Conservation (phyloP, 2,329 filamentous ascomycete species). For the Ophiostoma pallidulum region DNA sequence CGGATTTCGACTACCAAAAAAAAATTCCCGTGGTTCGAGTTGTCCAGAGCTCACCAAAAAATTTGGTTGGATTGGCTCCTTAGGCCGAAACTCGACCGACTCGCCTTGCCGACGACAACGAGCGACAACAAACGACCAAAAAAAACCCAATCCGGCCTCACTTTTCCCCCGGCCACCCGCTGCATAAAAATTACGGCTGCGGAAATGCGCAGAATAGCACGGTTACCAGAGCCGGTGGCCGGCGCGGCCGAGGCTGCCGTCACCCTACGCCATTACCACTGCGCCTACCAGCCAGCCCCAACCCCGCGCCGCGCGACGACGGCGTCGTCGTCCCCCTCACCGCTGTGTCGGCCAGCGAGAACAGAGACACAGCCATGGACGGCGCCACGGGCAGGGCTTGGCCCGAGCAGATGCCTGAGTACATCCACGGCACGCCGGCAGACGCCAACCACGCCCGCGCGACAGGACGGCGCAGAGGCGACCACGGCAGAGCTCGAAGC, state of each 20-base stretch:
- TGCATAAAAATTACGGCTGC: not conserved
- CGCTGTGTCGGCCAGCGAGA: no score
- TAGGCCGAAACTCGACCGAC: no score
- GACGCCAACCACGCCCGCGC: not conserved
- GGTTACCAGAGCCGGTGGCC: constrained; percentile 20
- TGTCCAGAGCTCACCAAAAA: not conserved
- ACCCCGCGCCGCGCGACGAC: no score
- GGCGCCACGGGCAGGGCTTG: no score
- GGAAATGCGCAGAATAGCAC: constrained; percentile 35
- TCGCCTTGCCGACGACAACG: not conserved
- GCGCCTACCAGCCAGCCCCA: no score
- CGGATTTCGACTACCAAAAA: not conserved
- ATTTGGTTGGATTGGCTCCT: no score
- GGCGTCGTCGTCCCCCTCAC: no score
- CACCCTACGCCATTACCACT: no score
- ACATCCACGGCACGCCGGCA: not conserved
- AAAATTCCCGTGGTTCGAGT: not conserved
- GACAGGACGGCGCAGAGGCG: not conserved
- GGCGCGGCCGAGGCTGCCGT: not conserved
- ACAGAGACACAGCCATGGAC: no score
- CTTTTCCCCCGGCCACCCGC: not conserved
- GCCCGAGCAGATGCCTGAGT: constrained; percentile 1
- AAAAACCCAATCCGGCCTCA: not conserved
- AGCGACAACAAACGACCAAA: not conserved
- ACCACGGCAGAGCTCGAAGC: constrained; percentile 5